These are phyloP conservation scores for Porodaedalea pini DNA, from an alignment of 1,284 basidiomycete species.

Conservation along the genomic window DNA sequence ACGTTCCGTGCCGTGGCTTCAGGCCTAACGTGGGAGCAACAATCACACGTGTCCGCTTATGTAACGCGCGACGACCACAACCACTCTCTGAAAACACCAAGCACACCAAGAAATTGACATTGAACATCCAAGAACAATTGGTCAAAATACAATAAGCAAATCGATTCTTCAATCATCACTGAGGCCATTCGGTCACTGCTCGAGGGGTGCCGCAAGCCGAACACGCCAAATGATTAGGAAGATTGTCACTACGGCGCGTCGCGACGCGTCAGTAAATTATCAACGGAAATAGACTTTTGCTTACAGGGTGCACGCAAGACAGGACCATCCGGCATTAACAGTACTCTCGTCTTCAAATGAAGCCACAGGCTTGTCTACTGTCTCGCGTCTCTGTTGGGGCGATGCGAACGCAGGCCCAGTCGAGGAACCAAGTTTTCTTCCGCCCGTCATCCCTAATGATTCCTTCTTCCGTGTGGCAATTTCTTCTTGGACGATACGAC, in stretches of 20 bases:
- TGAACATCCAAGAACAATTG: no score
- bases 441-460: constrained; percentile 34
- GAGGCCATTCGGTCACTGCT: constrained; percentile 24
- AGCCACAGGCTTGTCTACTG: no score
- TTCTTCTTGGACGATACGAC: constrained; percentile 44
- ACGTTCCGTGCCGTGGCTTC: constrained; percentile 4
- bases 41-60: background rate
- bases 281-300: constrained; percentile 24
- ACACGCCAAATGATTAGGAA: constrained; percentile 46
- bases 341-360: no score
- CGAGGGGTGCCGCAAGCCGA: constrained; percentile 44
- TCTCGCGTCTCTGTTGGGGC: background rate
- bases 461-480: constrained; percentile 46
- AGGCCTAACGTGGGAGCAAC: constrained; percentile 1
- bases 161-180: no score
- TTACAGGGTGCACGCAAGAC: constrained; percentile 54
- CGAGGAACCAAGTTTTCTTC: constrained; percentile 19
- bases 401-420: background rate
- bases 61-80: constrained; percentile 1
- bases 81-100: background rate
- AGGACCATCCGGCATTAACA: constrained; percentile 39
- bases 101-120: no score
- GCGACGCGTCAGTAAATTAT: background rate
- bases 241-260: constrained; percentile 41
- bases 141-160: no score